These are phyloP conservation scores for Posidonia australis DNA, from an alignment of 106 monocot genomes.

Conservation along the genomic window DNA sequence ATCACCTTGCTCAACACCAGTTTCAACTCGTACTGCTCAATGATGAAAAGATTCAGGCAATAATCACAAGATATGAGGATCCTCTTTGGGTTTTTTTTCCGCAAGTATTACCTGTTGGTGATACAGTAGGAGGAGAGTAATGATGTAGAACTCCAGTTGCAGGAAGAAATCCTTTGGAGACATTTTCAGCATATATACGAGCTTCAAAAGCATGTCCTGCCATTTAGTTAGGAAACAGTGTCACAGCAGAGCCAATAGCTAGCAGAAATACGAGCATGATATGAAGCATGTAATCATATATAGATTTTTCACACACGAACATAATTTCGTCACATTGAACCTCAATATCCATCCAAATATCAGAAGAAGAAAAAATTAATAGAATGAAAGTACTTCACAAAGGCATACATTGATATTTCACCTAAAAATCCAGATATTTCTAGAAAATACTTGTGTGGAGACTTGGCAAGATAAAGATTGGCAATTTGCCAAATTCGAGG, in stretches of 20 bases:
- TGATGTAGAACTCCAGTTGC: slow-evolving; percentile 84
- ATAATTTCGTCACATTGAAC: no score
- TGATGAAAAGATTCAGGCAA: neutral
- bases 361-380: no score
- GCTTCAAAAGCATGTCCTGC: slow-evolving; percentile 98
- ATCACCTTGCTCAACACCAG: slow-evolving; percentile 86
- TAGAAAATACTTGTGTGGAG: no score
- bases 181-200: slow-evolving; percentile 98
- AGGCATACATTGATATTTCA: no score
- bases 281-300: no score
- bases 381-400: no score
- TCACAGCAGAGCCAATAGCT: neutral
- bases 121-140: slow-evolving; percentile 48
- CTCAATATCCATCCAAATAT: no score
- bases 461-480: no score
- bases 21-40: slow-evolving; percentile 79
- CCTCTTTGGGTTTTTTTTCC: neutral
- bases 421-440: no score
- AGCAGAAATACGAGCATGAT: no score
- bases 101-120: slow-evolving; percentile 46
- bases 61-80: neutral
- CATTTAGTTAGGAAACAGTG: neutral
- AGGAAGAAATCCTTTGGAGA: slow-evolving; percentile 93
- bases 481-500: no score
- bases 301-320: no score